Conservation (phyloP, 1,284 basidiomycete species). For the Cryptococcus sp. region DNA sequence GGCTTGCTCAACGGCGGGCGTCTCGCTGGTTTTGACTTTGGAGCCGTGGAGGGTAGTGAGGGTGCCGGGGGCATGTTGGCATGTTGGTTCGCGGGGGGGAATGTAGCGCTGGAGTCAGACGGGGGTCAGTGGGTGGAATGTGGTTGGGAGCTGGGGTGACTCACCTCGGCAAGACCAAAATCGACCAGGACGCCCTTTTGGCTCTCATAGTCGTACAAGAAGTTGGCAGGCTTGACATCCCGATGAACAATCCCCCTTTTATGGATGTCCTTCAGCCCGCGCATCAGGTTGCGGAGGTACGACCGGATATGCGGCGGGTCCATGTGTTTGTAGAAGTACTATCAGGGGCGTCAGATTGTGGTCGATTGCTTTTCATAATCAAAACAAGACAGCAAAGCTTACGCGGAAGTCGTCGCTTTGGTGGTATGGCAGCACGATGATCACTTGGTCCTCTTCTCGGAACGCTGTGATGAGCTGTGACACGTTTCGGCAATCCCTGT, state of each 20-base stretch:
- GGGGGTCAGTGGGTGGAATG: not conserved
- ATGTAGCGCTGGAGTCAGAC: slow-evolving; percentile 41
- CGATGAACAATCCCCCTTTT: slow-evolving; percentile 87
- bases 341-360: not conserved
- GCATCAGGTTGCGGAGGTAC: slow-evolving; percentile 89
- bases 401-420: slow-evolving; percentile 91
- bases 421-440: slow-evolving; percentile 92
- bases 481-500: slow-evolving; percentile 72
- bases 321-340: slow-evolving; percentile 50
- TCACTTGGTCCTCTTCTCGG: slow-evolving; percentile 85
- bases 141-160: slow-evolving; percentile 30
- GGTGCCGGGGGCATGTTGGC: slow-evolving; percentile 68
- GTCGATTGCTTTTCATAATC: not conserved
- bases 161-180: slow-evolving; percentile 88
- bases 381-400: slow-evolving; percentile 39
- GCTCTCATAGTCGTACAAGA: slow-evolving; percentile 83
- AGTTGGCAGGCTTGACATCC: slow-evolving; percentile 98
- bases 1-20: slow-evolving; percentile 49
- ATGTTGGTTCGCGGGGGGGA: slow-evolving; percentile 52
- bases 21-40: slow-evolving; percentile 35
- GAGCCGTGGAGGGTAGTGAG: slow-evolving; percentile 64
- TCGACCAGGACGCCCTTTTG: slow-evolving; percentile 87
- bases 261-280: slow-evolving; percentile 85
- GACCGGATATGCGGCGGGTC: slow-evolving; percentile 59
- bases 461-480: slow-evolving; percentile 94